Base-by-base conservation (phyloP, 108 stramenopile genomes). In the Asterionellopsis glacialis region DNA sequence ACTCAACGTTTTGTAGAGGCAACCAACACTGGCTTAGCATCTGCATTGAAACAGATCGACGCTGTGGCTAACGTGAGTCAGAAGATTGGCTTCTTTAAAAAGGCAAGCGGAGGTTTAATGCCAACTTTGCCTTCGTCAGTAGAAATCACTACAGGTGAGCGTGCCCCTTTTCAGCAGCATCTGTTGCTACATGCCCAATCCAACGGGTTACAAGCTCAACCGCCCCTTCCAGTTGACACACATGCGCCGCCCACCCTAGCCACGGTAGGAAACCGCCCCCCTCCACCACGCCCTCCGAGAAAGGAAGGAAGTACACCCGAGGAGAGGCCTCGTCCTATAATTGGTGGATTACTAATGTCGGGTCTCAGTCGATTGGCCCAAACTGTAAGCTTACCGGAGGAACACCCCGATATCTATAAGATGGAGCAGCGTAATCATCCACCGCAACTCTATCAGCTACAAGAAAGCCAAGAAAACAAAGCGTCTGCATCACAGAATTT, bases 311-410 rank as follows among this genome's bases (percentile, higher is more conserved):
- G 40, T 12, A 24, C 16, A 10, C 24, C 40, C 44, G n/a, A 54
- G 16, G 33, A 57, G 4, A 65, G 85, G 57, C 87, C 87, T 11
- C 65, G 70, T 42, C 87, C 88, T 6, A 79, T 93, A 25, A 71
- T 93, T 57, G 87, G 87, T 33, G 86, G 88, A 1, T 61, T 93
- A 23, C 69, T 93, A 42, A 58, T 77, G 52, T 70, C 74, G 2
- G 89, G 89, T 57, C 70, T 79, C 53, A 82, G 68, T 21, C 71
- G 80, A 18, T 61, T 89, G 40, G 82, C 88, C 9, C 75, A 83
- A 5, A 80, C 79, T 53, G 84, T 86, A 11, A 59, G 75, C 16
- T 59, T 83, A 21, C 85, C 85, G 11, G 84, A 87, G n/a, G 70
- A 72, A 45, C 74, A 68, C 7, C 33, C 33, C 7, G 33, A 33